These are phyloP conservation scores for Sequoiadendron giganteum DNA, from an alignment of 75 land plant species.

Conservation along the genomic window DNA sequence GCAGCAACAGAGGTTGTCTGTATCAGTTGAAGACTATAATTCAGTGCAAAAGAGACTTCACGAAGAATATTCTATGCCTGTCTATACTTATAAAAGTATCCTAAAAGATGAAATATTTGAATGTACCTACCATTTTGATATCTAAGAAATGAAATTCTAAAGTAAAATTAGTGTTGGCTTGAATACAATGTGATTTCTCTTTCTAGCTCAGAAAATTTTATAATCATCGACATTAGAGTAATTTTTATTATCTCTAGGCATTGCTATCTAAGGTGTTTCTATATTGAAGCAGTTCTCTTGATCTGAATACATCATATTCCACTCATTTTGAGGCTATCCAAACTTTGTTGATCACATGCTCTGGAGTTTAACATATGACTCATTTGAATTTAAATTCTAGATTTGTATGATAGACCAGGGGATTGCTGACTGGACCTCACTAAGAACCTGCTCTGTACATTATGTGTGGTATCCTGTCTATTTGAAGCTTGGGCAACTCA, in stretches of 20 bases:
- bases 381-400: neutral
- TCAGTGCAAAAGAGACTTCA: too few relatives aligned
- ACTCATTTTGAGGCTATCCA: neutral
- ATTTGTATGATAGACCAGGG: neutral
- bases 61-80: neutral
- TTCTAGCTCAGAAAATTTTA: neutral
- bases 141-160: neutral
- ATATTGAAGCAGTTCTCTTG: neutral
- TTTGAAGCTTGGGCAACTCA: neutral
- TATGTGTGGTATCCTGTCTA: neutral
- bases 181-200: neutral
- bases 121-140: neutral
- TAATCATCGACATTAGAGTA: neutral
- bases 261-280: neutral
- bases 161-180: neutral
- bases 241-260: too few relatives aligned
- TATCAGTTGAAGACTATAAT: too few relatives aligned
- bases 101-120: neutral
- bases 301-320: neutral
- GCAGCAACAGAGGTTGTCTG: too few relatives aligned
- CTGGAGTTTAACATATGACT: neutral
- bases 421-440: neutral
- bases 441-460: neutral
- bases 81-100: neutral
- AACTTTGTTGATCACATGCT: neutral